A percentile compares a stretch with the other conserved stretches of the same genome.
phyloP scores from a whole-genome alignment of 441 rosid species.

The Rhodomyrtus psidioides region DNA sequence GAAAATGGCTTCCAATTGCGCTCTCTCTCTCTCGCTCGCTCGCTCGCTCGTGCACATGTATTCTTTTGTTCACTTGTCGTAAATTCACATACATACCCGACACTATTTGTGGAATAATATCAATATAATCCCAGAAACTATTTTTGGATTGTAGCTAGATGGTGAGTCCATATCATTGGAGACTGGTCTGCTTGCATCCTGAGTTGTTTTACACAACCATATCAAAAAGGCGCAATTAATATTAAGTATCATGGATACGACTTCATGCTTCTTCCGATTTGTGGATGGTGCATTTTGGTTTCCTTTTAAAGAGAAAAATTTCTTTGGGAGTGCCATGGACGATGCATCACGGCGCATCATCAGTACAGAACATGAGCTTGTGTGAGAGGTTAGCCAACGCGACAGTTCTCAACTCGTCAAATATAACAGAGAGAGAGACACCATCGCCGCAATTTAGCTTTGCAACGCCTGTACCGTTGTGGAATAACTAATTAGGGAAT shows the following conservation, averaged over 20 bases:
- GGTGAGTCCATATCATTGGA: not conserved
- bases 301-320: not conserved
- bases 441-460: not conserved
- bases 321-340: not conserved
- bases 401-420: not conserved
- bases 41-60: not conserved
- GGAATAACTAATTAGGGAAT: not conserved
- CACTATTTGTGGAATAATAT: not conserved
- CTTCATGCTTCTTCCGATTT: not conserved
- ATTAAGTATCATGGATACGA: not conserved
- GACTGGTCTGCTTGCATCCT: not conserved
- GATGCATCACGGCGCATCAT: not conserved
- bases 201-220: not conserved
- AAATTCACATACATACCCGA: not conserved
- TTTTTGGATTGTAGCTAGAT: not conserved
- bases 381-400: not conserved
- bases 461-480: not conserved
- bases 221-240: not conserved
- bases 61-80: not conserved
- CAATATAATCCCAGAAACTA: not conserved
- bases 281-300: not conserved
- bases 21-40: not conserved
- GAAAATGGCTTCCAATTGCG: not conserved
- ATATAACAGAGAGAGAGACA: not conserved
- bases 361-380: not conserved